Percentiles rank a stretch among this genome's conserved stretches.
These are phyloP conservation scores for Fusarium sp. DNA, from an alignment of 2,329 filamentous ascomycete genomes.

Conservation along the genomic window DNA sequence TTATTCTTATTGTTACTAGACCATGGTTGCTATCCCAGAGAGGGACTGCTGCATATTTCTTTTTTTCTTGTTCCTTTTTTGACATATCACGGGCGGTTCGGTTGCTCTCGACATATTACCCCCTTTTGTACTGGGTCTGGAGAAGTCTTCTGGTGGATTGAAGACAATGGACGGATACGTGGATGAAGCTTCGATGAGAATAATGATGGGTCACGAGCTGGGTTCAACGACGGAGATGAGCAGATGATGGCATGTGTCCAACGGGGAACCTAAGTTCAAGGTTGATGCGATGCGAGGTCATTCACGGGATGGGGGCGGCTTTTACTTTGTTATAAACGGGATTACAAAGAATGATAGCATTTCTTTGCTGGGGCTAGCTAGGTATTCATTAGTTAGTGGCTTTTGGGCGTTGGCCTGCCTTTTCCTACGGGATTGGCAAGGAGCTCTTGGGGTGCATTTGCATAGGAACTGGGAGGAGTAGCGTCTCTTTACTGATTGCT, in stretches of 20 bases:
- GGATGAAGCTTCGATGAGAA: slow-evolving; percentile 28
- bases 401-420: slow-evolving; percentile 6
- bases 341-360: slow-evolving; percentile 30
- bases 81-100: slow-evolving; percentile 34
- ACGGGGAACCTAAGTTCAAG: slow-evolving; percentile 11
- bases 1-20: slow-evolving; percentile 35
- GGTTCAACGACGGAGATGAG: slow-evolving; percentile 29
- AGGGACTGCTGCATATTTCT: slow-evolving; percentile 9
- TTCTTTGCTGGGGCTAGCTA: slow-evolving; percentile 18
- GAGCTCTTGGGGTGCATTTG: slow-evolving; percentile 34
- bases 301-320: slow-evolving; percentile 16
- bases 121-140: slow-evolving; percentile 14
- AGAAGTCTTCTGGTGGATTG: slow-evolving; percentile 9
- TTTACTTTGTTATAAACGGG: slow-evolving; percentile 16
- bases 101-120: slow-evolving; percentile 26
- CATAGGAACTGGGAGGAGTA: slow-evolving; percentile 34
- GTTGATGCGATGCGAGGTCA: not conserved
- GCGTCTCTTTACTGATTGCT: slow-evolving; percentile 28
- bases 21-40: slow-evolving; percentile 23
- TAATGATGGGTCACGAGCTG: slow-evolving; percentile 31
- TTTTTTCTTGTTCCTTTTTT: slow-evolving; percentile 10
- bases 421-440: not conserved
- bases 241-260: slow-evolving; percentile 15
- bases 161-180: slow-evolving; percentile 13
- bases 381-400: slow-evolving; percentile 3